Conservation (phyloP, 2,329 filamentous ascomycete genomes). For the Aureobasidium sp. region DNA sequence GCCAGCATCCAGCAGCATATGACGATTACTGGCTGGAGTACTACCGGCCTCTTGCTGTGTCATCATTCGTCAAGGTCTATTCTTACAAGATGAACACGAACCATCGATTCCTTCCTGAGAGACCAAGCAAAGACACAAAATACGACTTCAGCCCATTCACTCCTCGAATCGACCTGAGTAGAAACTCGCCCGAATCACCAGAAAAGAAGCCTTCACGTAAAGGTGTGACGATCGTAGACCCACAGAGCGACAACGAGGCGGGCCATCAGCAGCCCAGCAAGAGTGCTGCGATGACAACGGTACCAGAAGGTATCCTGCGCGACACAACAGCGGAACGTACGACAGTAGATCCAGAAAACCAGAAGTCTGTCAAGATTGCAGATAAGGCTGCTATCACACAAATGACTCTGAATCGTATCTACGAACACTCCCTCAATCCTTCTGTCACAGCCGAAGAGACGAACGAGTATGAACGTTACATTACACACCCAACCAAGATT, state of each 20-base stretch:
- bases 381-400: slow-evolving; percentile 80
- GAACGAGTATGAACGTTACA: slow-evolving; percentile 81
- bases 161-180: slow-evolving; percentile 48
- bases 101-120: slow-evolving; percentile 72
- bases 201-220: slow-evolving; percentile 59
- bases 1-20: slow-evolving; percentile 37
- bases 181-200: slow-evolving; percentile 33
- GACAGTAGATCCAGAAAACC: slow-evolving; percentile 2
- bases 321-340: slow-evolving; percentile 7
- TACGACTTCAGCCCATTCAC: slow-evolving; percentile 87
- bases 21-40: slow-evolving; percentile 99
- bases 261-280: neutral
- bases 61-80: slow-evolving; percentile 87
- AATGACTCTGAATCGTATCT: slow-evolving; percentile 81
- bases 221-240: slow-evolving; percentile 63
- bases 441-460: slow-evolving; percentile 69
- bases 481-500: slow-evolving; percentile 81
- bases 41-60: slow-evolving; percentile 80
- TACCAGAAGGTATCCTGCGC: slow-evolving; percentile 14
- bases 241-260: slow-evolving; percentile 36
- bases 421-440: slow-evolving; percentile 79
- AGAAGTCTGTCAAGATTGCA: slow-evolving; percentile 25
- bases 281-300: neutral
- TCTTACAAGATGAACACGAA: slow-evolving; percentile 88
- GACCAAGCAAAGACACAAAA: slow-evolving; percentile 54